Conservation (phyloP, 352 stramenopile species). For the Pythium utonaiense region DNA sequence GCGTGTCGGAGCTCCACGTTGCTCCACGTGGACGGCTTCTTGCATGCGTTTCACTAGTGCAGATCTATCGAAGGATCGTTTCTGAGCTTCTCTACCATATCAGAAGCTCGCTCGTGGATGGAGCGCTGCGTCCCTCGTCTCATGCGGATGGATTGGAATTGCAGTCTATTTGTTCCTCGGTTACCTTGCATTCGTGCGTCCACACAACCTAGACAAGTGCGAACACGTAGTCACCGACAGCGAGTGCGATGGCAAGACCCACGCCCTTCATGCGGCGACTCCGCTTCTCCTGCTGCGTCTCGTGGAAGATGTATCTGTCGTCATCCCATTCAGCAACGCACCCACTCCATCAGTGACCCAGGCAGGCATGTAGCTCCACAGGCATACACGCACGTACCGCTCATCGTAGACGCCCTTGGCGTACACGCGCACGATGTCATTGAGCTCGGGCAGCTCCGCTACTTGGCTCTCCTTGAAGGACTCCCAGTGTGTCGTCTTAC, state of each 20-base stretch:
- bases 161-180: constrained; percentile 4
- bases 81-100: no score
- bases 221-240: constrained; percentile 51
- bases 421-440: constrained; percentile 59
- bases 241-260: constrained; percentile 41
- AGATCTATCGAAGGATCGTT: no score
- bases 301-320: constrained; percentile 48
- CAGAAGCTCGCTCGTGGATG: no score
- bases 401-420: constrained; percentile 70
- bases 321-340: background rate
- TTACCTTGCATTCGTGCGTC: background rate
- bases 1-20: background rate
- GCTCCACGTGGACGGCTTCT: background rate
- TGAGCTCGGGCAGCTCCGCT: constrained; percentile 49
- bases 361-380: background rate
- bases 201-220: constrained; percentile 9
- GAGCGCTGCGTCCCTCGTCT: background rate
- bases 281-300: constrained; percentile 53
- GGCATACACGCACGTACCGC: constrained; percentile 32
- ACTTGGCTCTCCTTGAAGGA: constrained; percentile 63
- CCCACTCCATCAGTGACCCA: background rate
- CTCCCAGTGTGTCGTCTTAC: constrained; percentile 55
- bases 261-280: constrained; percentile 55
- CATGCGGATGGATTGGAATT: no score
- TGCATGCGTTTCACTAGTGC: no score